Conservation (phyloP, 345 rosid genomes). For the Moricandia moricandioides region DNA sequence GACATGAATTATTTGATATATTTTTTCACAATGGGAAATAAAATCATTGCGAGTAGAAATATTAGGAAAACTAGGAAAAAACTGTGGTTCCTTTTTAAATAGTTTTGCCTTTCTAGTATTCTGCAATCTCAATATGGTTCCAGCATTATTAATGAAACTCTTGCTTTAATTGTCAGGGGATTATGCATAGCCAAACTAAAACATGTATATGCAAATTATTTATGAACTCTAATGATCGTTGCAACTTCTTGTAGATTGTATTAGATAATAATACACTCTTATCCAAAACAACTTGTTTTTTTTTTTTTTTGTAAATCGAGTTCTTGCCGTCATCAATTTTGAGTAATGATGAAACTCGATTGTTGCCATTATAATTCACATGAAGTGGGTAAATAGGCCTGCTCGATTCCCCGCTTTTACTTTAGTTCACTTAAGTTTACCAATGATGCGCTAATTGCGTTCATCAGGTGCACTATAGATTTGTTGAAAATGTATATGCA, state of each 20-base stretch:
- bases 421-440: neutral
- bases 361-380: neutral
- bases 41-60: neutral
- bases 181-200: neutral
- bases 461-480: conserved; percentile 1
- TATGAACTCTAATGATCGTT: neutral
- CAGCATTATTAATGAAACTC: neutral
- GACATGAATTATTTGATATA: conserved; percentile 16
- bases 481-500: conserved; percentile 8
- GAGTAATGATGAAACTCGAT: neutral
- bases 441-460: neutral
- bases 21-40: neutral
- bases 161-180: neutral
- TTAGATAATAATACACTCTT: neutral
- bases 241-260: neutral
- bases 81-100: neutral
- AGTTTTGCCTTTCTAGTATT: neutral
- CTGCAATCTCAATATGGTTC: neutral
- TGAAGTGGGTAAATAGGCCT: neutral
- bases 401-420: neutral
- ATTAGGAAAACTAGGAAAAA: neutral
- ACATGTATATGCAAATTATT: neutral
- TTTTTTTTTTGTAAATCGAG: neutral
- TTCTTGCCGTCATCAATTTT: neutral
- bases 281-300: neutral